Base-by-base conservation (phyloP, 2,329 filamentous ascomycete genomes). In the Ascochyta clinopodiicola region DNA sequence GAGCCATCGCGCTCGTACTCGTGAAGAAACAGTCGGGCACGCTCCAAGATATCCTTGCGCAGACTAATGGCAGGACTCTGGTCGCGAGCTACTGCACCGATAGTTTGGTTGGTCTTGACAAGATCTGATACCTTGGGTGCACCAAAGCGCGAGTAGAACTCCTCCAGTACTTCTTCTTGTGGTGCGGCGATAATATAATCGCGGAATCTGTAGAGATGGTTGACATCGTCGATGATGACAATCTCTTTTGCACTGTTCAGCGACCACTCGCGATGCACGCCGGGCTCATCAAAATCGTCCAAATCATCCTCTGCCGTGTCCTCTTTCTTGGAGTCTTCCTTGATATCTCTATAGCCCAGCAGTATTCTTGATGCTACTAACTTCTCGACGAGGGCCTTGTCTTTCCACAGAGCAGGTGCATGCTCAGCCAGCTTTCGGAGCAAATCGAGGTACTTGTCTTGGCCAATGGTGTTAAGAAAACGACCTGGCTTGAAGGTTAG, bases 11-110 rank as follows among this genome's bases (percentile, higher is more conserved):
- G 81, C 32, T 87, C 84, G 70, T 94, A 89, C 67, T 91, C 93
- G 69, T 97, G 89, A 25, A 99, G 80, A 74, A 98, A 99, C 24
- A 99, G 83, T 61, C 94, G 91, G 49, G 90, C 89, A 50, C 95
- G 86, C 74, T 99, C 96, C 4, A 96, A 80, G 17, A 98, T 90
- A 59, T 94, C 87, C 65, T 89, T 92, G 50, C 89, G 86, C 38
- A 98, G 77, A 69, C 86, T 86, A 45, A 83, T 79, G 2, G 89
- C 90, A n/a, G 81, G 77, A 24, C 83, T 84, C 68, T 94, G 90
- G 66, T 91, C 89, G 4, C 84, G 78, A 13, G 84, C 82, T 35
- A 85, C 78, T 2, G 82, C 78, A 0, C 92, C 92, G 64, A 95
- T 87, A 25, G 84, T 85, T 19, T 91, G 82, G 52, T 93, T 87